These are phyloP conservation scores for Auricularia sp. DNA, from an alignment of 768 basidiomycete species.

Conservation along the genomic window DNA sequence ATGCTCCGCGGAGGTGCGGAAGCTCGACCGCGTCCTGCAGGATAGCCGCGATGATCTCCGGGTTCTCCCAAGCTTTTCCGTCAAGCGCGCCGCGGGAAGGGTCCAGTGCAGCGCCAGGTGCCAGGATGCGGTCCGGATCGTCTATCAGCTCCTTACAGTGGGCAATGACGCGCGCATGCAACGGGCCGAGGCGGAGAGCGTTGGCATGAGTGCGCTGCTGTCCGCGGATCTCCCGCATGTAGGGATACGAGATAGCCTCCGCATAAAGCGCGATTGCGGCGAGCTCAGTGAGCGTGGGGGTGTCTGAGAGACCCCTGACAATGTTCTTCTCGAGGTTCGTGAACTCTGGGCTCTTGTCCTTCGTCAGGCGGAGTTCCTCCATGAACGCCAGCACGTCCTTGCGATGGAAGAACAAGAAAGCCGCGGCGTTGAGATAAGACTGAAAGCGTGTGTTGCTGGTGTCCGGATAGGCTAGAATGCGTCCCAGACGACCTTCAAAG, in stretches of 20 bases:
- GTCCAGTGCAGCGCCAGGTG: neutral
- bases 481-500: conserved; percentile 8
- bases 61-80: conserved; percentile 8
- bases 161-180: conserved; percentile 12
- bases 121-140: conserved; percentile 15
- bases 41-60: conserved; percentile 10
- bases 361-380: conserved; percentile 11
- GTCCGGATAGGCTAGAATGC: conserved; percentile 13
- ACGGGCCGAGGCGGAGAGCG: conserved; percentile 15
- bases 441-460: conserved; percentile 18
- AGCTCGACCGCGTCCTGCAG: neutral
- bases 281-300: conserved; percentile 16
- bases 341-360: conserved; percentile 11
- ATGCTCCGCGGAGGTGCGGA: neutral
- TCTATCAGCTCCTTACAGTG: conserved; percentile 13
- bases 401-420: conserved; percentile 11
- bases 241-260: conserved; percentile 17
- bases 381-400: conserved; percentile 14
- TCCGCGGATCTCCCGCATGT: conserved; percentile 15
- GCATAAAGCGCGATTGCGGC: conserved; percentile 17
- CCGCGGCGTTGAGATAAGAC: conserved; percentile 13
- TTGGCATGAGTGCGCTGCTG: conserved; percentile 12
- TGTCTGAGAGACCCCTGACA: conserved; percentile 13
- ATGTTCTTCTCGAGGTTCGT: conserved; percentile 23
- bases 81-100: conserved; percentile 11